Conservation (phyloP, 2,329 filamentous ascomycete species). For the Pyrenophora graminea region DNA sequence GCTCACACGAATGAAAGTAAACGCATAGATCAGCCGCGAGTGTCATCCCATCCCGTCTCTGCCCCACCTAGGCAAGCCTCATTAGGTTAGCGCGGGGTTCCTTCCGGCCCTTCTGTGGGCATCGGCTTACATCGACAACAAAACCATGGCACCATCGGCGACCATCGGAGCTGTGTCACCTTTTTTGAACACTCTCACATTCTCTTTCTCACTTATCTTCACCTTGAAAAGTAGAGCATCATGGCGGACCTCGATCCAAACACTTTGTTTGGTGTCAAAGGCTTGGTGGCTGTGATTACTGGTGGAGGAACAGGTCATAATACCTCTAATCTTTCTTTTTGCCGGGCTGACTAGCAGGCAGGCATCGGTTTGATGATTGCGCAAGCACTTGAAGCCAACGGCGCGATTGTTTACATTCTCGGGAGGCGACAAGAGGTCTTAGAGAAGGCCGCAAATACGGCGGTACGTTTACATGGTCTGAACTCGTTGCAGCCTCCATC, state of each 20-base stretch:
- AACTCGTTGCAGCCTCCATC: not conserved
- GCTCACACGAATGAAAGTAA: too few species aligned
- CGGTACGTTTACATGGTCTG: not conserved
- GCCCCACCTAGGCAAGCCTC: too few species aligned
- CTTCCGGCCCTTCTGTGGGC: not conserved
- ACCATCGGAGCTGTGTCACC: too few species aligned
- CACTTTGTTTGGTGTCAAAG: slow-evolving; percentile 19
- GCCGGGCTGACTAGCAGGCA: not conserved
- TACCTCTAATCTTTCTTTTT: not conserved
- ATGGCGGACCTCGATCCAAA: slow-evolving; percentile 10
- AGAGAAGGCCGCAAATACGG: slow-evolving; percentile 11
- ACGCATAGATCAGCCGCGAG: too few species aligned
- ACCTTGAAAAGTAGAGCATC: not conserved
- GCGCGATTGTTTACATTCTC: slow-evolving; percentile 31
- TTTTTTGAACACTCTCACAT: not conserved
- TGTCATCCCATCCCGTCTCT: too few species aligned
- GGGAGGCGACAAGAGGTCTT: slow-evolving; percentile 27
- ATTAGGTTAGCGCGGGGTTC: too few species aligned
- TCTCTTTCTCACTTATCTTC: too few species aligned
- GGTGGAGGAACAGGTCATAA: slow-evolving; percentile 22
- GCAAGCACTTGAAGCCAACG: slow-evolving; percentile 25
- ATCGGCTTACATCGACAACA: not conserved
- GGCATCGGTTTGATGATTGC: slow-evolving; percentile 33
- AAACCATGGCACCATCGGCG: not conserved
- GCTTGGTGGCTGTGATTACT: slow-evolving; percentile 23